Evolutionary conservation across 176 grass and related monocot genomes (phyloP).

Genomic region (Oryza punctata): DNA sequence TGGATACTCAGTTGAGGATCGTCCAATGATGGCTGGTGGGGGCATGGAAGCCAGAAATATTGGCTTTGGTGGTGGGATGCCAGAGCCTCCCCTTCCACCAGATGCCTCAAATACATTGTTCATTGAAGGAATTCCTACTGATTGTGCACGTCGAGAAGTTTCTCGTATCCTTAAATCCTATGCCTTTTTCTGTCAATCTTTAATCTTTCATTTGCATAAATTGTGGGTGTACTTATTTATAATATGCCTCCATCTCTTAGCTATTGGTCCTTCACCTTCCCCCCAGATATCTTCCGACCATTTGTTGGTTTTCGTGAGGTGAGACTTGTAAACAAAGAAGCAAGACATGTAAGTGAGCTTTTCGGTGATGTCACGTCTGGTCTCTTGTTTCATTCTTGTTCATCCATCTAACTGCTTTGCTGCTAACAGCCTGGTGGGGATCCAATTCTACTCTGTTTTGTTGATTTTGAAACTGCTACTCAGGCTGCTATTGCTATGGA

Average conservation of each 20-base stretch:
- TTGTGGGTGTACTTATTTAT: neutral
- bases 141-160: conserved; percentile 73
- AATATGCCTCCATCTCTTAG: conserved; percentile 5
- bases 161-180: conserved; percentile 69
- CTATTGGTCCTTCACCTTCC: conserved; percentile 49
- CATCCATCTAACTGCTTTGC: conserved; percentile 25
- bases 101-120: conserved; percentile 85
- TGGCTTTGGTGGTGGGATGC: conserved; percentile 62
- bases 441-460: conserved; percentile 73
- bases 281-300: conserved; percentile 79
- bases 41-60: conserved; percentile 57
- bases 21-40: conserved; percentile 47
- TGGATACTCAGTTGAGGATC: conserved; percentile 69
- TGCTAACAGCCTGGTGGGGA: conserved; percentile 70
- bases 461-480: conserved; percentile 71
- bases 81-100: conserved; percentile 69
- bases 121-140: conserved; percentile 76
- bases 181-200: neutral
- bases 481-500: conserved; percentile 79
- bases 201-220: neutral
- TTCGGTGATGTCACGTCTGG: neutral
- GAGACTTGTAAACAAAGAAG: conserved; percentile 87
- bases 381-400: conserved; percentile 13
- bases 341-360: conserved; percentile 71
- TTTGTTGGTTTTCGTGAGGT: conserved; percentile 87